phyloP scores from a whole-genome alignment of 192 early-diverging fungal genomes.

The Coemansia sp. region DNA sequence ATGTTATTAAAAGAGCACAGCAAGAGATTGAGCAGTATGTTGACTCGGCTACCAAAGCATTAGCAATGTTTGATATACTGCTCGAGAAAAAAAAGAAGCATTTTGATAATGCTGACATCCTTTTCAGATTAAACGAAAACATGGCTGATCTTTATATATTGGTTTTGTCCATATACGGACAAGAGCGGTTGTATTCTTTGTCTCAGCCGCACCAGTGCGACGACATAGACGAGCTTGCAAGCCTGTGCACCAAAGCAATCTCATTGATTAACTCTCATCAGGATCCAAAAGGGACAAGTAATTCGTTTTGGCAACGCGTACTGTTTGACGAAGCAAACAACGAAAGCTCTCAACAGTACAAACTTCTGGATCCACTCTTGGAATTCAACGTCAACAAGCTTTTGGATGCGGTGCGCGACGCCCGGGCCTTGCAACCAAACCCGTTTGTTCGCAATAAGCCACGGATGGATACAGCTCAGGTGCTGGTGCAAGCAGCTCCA shows the following conservation, averaged over 20 bases:
- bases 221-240: conserved; percentile 1
- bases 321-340: conserved; percentile 44
- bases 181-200: not conserved
- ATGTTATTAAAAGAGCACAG: conserved; percentile 9
- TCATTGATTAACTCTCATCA: not conserved
- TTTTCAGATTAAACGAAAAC: conserved; percentile 27
- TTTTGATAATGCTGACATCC: conserved; percentile 8
- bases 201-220: conserved; percentile 2
- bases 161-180: conserved; percentile 33
- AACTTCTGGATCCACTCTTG: conserved; percentile 49
- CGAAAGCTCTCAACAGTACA: conserved; percentile 52
- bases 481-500: conserved; percentile 1
- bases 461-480: not conserved
- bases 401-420: conserved; percentile 38
- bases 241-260: not conserved
- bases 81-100: conserved; percentile 42
- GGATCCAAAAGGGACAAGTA: conserved; percentile 8
- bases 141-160: conserved; percentile 40
- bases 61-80: conserved; percentile 24
- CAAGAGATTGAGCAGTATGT: conserved; percentile 20
- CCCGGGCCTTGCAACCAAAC: conserved; percentile 20
- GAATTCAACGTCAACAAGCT: conserved; percentile 52
- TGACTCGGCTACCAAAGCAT: conserved; percentile 20
- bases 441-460: conserved; percentile 11
- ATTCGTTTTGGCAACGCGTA: conserved; percentile 36